Evolutionary conservation across 2,329 filamentous ascomycete species (phyloP).

Genomic region (Colletotrichum melonis): DNA sequence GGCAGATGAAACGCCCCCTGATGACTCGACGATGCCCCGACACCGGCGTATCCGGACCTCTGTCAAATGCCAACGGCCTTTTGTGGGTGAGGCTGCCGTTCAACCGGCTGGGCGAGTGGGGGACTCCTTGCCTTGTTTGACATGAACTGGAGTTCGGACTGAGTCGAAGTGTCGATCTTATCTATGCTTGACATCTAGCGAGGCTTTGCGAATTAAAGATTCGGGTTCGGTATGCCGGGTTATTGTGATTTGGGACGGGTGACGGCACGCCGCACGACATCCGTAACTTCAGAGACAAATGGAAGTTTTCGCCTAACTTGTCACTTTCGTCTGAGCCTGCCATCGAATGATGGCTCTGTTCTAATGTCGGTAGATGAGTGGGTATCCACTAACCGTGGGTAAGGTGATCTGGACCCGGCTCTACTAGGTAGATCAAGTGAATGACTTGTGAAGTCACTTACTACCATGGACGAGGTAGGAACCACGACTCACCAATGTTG

Average conservation of each 20-base stretch:
- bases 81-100: not conserved
- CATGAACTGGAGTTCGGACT: not conserved
- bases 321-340: no score
- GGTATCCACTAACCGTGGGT: no score
- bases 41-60: not conserved
- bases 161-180: not conserved
- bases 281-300: no score
- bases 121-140: not conserved
- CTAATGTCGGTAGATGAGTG: no score
- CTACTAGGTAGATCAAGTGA: no score
- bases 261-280: not conserved
- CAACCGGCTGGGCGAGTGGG: not conserved
- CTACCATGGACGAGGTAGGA: no score
- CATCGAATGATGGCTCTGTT: no score
- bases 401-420: no score
- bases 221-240: not conserved
- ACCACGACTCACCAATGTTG: no score
- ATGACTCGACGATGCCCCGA: not conserved
- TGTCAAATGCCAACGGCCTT: not conserved
- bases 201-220: not conserved
- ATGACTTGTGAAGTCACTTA: no score
- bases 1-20: not conserved
- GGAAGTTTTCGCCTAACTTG: no score
- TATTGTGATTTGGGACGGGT: not conserved
- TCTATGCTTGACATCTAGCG: not conserved